Evolutionary conservation across 345 rosid genomes (phyloP).

Genomic region (Lumnitzera littorea): DNA sequence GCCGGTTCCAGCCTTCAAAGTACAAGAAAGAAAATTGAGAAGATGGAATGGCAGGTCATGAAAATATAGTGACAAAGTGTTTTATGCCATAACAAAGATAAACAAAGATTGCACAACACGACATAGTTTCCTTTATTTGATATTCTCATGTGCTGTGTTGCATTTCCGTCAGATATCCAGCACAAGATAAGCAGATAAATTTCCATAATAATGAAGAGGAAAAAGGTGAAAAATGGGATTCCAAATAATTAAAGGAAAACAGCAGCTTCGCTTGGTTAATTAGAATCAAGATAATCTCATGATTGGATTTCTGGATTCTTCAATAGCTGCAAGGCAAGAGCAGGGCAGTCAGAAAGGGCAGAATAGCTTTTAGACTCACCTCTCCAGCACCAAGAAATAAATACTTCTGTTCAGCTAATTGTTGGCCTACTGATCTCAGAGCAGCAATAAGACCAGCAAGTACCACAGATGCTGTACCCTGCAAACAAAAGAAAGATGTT

Average conservation of each 20-base stretch:
- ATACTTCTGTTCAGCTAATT: constrained; percentile 70
- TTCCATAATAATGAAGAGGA: background rate
- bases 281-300: background rate
- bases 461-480: constrained; percentile 98
- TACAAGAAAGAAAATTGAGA: constrained; percentile 3
- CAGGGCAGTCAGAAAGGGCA: background rate
- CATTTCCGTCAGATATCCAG: too few species aligned
- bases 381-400: constrained; percentile 97
- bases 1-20: constrained; percentile 88
- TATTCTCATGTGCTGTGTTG: too few species aligned
- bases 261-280: too few species aligned
- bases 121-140: too few species aligned
- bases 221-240: background rate
- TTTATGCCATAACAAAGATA: too few species aligned
- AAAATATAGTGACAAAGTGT: too few species aligned
- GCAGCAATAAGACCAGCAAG: constrained; percentile 82
- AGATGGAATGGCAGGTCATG: background rate
- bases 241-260: too few species aligned
- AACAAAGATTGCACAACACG: too few species aligned
- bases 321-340: too few species aligned
- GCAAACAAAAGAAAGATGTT: constrained; percentile 8
- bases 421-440: constrained; percentile 56
- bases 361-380: constrained; percentile 28
- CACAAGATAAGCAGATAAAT: too few species aligned
- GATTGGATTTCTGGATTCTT: background rate